Evolutionary conservation across 495 filamentous ascomycete species (phyloP).

Genomic region (Penicillium odoratum): DNA sequence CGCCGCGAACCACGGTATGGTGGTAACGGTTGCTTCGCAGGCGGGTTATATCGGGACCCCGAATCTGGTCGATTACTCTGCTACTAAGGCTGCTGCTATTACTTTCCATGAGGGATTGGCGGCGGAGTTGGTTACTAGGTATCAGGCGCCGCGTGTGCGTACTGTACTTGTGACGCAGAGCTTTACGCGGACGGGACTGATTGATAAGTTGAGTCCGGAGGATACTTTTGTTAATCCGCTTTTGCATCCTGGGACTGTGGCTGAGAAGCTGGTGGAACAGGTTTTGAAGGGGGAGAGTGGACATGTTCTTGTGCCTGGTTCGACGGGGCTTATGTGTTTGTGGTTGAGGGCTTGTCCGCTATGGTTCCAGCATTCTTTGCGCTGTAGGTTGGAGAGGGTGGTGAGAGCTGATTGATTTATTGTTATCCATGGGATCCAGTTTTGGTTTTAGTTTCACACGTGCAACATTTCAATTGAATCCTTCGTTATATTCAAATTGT

Average conservation of each 20-base stretch:
- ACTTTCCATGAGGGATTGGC: conserved; percentile 70
- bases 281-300: conserved; percentile 57
- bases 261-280: conserved; percentile 60
- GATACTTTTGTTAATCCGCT: conserved; percentile 56
- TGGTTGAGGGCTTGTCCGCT: conserved; percentile 38
- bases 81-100: conserved; percentile 65
- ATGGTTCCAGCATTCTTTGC: conserved; percentile 43
- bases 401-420: conserved; percentile 25
- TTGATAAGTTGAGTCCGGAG: conserved; percentile 56
- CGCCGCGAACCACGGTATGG: conserved; percentile 65
- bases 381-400: conserved; percentile 33
- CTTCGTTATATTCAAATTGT: too few species aligned
- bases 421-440: neutral
- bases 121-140: conserved; percentile 59
- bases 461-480: too few species aligned
- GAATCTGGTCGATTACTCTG: conserved; percentile 67
- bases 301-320: conserved; percentile 55
- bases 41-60: conserved; percentile 61
- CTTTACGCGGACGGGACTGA: conserved; percentile 61
- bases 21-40: conserved; percentile 69
- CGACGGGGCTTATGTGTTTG: conserved; percentile 31
- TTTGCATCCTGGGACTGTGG: conserved; percentile 62
- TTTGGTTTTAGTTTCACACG: too few species aligned
- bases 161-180: conserved; percentile 67
- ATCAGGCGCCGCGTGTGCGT: conserved; percentile 63